A percentile compares a stretch with the other conserved stretches of the same genome.
These are phyloP conservation scores for Macrophomina tecta DNA, from an alignment of 2,329 filamentous ascomycete species.

Conservation along the genomic window DNA sequence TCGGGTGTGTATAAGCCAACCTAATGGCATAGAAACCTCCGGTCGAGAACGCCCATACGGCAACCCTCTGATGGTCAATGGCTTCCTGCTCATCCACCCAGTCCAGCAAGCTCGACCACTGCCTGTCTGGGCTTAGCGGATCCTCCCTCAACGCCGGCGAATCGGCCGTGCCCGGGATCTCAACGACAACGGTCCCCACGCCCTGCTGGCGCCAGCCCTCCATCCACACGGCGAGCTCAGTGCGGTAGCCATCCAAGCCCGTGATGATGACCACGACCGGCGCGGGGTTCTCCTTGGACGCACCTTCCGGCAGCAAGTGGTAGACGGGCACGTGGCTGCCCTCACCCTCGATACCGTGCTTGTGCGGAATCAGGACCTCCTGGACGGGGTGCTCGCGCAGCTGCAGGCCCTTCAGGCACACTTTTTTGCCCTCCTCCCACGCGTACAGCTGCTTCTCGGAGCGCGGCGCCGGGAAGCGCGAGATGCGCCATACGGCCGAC, in stretches of 20 bases:
- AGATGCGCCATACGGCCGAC: slow-evolving; percentile 74
- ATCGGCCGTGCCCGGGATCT: slow-evolving; percentile 65
- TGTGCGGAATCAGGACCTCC: slow-evolving; percentile 68
- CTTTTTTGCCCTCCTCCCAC: slow-evolving; percentile 69
- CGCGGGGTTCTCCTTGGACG: slow-evolving; percentile 50
- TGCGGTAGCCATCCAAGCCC: slow-evolving; percentile 65
- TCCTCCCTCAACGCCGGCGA: slow-evolving; percentile 57
- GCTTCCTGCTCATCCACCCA: slow-evolving; percentile 57
- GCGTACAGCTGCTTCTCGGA: slow-evolving; percentile 62
- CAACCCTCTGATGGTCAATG: slow-evolving; percentile 56
- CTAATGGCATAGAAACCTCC: slow-evolving; percentile 66
- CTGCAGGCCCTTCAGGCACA: slow-evolving; percentile 62
- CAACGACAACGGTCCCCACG: slow-evolving; percentile 58
- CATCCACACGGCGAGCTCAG: slow-evolving; percentile 60
- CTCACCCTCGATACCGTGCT: slow-evolving; percentile 57
- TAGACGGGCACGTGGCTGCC: slow-evolving; percentile 67
- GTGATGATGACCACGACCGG: slow-evolving; percentile 64
- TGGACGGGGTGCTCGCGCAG: slow-evolving; percentile 59
- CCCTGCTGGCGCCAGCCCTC: slow-evolving; percentile 57
- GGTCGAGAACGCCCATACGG: slow-evolving; percentile 64
- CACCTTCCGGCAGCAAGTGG: slow-evolving; percentile 63
- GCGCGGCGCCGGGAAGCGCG: slow-evolving; percentile 67
- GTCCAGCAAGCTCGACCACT: slow-evolving; percentile 61
- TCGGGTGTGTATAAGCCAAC: slow-evolving; percentile 62
- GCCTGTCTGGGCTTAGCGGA: slow-evolving; percentile 57